Base-by-base conservation (phyloP, 345 rosid species). In the Excoecaria cochinchinensis region DNA sequence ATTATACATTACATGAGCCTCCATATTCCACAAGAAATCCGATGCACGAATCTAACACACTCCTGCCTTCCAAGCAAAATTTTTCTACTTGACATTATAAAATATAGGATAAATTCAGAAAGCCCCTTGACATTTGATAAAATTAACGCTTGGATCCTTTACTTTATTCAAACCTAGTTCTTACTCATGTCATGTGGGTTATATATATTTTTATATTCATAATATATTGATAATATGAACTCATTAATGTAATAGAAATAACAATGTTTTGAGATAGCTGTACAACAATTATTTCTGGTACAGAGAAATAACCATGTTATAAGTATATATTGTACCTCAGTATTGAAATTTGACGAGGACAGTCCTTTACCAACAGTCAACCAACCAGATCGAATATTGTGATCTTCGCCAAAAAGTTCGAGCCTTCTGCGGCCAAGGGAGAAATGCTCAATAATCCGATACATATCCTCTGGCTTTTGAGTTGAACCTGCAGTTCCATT, bases 391-490 rank as follows among this genome's bases (percentile, higher is more conserved):
- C 99, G 89, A 73, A 95, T 95, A 74, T 93, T 93, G 85, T 93
- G 97, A 78, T 95, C 99, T 85, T 91, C 99, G 58, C 98, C 99
- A 22, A 95, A 93, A 47, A 95, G 98, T 83, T 95, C 99, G 78
- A 95, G 97, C 90, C 98, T 89, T 71, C 99, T 87, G 21, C 97
- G 90, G 52, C 98, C 98, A 71, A 93, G 98, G 65, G 98, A 91
- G 70, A 95, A 95, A 84, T 93, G 99, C 89, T 95, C 99, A 71
- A 95, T 85, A 74, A 95, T 91, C 70, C 97, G 83, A 83, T 95
- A 95, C 99, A 95, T 95, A 86, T 95, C 98, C 85, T 93, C 98
- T 21, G 99, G 98, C 88, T 95, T 95, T 72, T 87, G 88, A 80
- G 98, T 95, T 60, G 98, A 91, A 72, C 99, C 99, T 95, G 83